phyloP scores from a whole-genome alignment of 768 basidiomycete species.

The Tricholoma matsutake region DNA sequence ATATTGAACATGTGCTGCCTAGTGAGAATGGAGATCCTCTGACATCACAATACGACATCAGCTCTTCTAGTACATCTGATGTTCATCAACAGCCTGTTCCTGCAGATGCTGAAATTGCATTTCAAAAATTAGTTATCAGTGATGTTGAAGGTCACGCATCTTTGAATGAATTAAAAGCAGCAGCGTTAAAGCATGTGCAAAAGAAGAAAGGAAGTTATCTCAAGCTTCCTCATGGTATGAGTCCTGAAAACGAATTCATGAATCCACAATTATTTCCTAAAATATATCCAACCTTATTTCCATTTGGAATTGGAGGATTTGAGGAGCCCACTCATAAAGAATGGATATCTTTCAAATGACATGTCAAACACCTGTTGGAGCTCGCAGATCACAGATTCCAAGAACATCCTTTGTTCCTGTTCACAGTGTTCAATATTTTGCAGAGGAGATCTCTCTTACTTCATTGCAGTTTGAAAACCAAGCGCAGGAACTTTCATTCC shows the following conservation, averaged over 20 bases:
- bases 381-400: constrained; percentile 32
- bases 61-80: not conserved
- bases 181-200: too few relatives aligned
- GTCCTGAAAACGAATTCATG: too few relatives aligned
- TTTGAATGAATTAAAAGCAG: not conserved
- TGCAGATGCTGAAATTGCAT: not conserved
- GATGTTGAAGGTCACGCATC: not conserved
- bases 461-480: constrained; percentile 28
- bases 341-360: constrained; percentile 27
- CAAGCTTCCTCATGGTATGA: too few relatives aligned
- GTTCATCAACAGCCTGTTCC: too few relatives aligned
- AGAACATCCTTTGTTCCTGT: constrained; percentile 37
- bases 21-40: not conserved
- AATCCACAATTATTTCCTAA: too few relatives aligned
- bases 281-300: too few relatives aligned
- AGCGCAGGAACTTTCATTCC: constrained; percentile 2
- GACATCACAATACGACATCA: not conserved
- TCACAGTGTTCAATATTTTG: constrained; percentile 42
- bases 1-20: not conserved
- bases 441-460: constrained; percentile 29
- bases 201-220: too few relatives aligned
- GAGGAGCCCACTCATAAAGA: too few relatives aligned
- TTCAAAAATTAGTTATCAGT: not conserved
- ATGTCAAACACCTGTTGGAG: constrained; percentile 31
- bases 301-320: too few relatives aligned